Conservation (phyloP, 495 filamentous ascomycete species). For the Neurospora hispaniola region DNA sequence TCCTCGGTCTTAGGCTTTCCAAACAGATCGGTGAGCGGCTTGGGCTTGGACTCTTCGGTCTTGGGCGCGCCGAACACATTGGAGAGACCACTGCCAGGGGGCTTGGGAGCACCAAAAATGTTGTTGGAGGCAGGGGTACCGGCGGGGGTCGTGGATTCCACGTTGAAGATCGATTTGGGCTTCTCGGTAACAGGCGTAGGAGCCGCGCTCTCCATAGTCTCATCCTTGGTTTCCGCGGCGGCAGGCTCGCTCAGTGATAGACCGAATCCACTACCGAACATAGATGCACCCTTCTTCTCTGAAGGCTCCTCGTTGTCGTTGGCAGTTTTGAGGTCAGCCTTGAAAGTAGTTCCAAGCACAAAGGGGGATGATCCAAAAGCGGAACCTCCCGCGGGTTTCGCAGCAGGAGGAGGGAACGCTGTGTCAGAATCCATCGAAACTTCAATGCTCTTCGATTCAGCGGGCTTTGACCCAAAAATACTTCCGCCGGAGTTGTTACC, state of each 20-base stretch:
- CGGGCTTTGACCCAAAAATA: slow-evolving; percentile 40
- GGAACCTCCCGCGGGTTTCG: slow-evolving; percentile 22
- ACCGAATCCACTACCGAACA: slow-evolving; percentile 50
- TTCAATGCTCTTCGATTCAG: slow-evolving; percentile 23
- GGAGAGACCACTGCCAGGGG: background rate
- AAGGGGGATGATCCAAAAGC: slow-evolving; percentile 55
- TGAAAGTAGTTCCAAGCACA: slow-evolving; percentile 69
- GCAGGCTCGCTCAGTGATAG: slow-evolving; percentile 35
- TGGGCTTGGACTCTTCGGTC: slow-evolving; percentile 4
- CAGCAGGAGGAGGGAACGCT: slow-evolving; percentile 28
- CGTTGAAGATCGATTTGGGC: slow-evolving; percentile 18
- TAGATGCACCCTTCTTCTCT: slow-evolving; percentile 28
- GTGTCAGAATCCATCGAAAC: slow-evolving; percentile 32
- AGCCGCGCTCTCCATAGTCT: slow-evolving; percentile 43
- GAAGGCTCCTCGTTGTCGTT: slow-evolving; percentile 50
- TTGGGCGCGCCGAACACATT: background rate
- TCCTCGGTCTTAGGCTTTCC: slow-evolving; percentile 17
- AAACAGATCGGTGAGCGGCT: slow-evolving; percentile 5
- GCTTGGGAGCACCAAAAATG: slow-evolving; percentile 16
- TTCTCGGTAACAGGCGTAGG: slow-evolving; percentile 27
- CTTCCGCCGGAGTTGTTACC: slow-evolving; percentile 25
- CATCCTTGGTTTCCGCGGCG: slow-evolving; percentile 43
- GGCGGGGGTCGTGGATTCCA: slow-evolving; percentile 47
- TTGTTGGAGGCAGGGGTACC: slow-evolving; percentile 38
- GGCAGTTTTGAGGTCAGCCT: slow-evolving; percentile 51